Conservation (phyloP, 2,329 filamentous ascomycete species). For the Venturia aucupariae region DNA sequence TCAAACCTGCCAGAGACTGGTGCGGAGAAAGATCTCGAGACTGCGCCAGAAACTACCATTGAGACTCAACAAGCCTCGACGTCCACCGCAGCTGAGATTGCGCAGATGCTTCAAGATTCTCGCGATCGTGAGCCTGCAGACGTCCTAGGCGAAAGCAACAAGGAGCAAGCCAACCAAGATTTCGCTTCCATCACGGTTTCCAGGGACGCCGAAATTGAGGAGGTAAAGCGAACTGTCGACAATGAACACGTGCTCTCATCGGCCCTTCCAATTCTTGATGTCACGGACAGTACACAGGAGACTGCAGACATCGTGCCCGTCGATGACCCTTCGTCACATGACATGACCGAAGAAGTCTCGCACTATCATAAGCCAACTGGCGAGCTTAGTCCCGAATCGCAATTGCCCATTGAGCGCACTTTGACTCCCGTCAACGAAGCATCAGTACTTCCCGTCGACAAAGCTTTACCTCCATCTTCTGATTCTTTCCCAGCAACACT, state of each 20-base stretch:
- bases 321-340: neutral
- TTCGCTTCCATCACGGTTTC: neutral
- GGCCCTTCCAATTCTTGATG: neutral
- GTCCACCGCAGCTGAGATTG: slow-evolving; percentile 10
- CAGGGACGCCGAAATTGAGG: neutral
- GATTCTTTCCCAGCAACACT: neutral
- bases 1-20: neutral
- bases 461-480: neutral
- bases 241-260: neutral
- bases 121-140: neutral
- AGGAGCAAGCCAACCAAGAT: neutral
- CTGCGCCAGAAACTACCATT: neutral
- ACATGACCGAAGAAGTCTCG: neutral
- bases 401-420: neutral
- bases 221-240: neutral
- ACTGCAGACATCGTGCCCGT: neutral
- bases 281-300: neutral
- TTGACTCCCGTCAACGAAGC: neutral
- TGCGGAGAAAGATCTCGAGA: neutral
- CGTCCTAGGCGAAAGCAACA: neutral
- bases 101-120: neutral
- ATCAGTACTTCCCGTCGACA: neutral
- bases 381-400: neutral
- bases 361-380: neutral
- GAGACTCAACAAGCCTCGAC: neutral